These are phyloP conservation scores for Penicillium sp. DNA, from an alignment of 2,329 filamentous ascomycete species.

Conservation along the genomic window DNA sequence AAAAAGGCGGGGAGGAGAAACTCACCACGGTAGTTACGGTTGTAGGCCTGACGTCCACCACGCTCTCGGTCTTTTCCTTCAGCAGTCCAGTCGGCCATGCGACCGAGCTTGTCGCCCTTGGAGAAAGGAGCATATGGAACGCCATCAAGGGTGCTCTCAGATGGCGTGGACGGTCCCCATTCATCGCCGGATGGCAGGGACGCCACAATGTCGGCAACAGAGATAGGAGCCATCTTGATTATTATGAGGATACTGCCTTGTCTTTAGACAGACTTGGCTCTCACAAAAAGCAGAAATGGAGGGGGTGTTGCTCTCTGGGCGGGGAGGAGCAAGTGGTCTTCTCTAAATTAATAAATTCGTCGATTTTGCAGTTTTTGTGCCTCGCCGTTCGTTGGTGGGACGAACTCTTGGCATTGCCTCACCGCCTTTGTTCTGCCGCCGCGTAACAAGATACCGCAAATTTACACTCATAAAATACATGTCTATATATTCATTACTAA, in stretches of 20 bases:
- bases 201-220: conserved; percentile 64
- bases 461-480: too few relatives aligned
- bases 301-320: background rate
- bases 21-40: conserved; percentile 85
- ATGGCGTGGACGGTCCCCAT: conserved; percentile 83
- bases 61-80: conserved; percentile 69
- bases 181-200: conserved; percentile 69
- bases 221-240: conserved; percentile 48
- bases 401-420: conserved; percentile 5
- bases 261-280: background rate
- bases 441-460: background rate
- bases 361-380: conserved; percentile 14
- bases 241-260: background rate
- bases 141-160: conserved; percentile 85
- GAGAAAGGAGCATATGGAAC: conserved; percentile 97
- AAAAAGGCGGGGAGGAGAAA: conserved; percentile 6
- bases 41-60: conserved; percentile 82
- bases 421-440: conserved; percentile 12
- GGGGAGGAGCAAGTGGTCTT: background rate
- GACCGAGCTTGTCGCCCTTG: conserved; percentile 96
- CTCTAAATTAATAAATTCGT: background rate
- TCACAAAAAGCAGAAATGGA: conserved; percentile 2
- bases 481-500: too few relatives aligned
- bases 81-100: conserved; percentile 97
- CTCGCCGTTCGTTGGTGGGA: conserved; percentile 12